Conservation (phyloP, 352 stramenopile genomes). For the Globisporangium radiosum region DNA sequence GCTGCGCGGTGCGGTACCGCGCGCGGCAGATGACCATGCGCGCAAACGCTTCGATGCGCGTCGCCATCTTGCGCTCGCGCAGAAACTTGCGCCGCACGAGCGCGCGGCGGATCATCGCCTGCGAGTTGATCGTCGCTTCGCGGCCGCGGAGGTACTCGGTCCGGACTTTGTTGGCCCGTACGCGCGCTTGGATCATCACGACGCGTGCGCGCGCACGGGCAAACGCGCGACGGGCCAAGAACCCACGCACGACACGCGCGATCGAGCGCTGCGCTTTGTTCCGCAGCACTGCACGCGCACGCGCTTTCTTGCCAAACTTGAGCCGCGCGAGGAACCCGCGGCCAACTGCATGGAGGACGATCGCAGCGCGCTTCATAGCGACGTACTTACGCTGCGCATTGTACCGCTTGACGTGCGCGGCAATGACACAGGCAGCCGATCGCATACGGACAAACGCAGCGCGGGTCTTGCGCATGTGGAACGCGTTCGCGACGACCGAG, state of each 20-base stretch:
- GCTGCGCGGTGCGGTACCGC: slow-evolving; percentile 48
- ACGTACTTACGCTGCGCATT: slow-evolving; percentile 47
- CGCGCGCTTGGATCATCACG: slow-evolving; percentile 84
- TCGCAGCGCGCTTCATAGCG: slow-evolving; percentile 65
- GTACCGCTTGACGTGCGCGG: slow-evolving; percentile 73
- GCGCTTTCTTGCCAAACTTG: slow-evolving; percentile 86
- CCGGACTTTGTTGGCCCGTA: slow-evolving; percentile 81
- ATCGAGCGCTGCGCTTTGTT: slow-evolving; percentile 81
- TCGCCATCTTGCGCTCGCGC: slow-evolving; percentile 84
- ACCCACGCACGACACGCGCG: slow-evolving; percentile 61
- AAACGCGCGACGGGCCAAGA: slow-evolving; percentile 54
- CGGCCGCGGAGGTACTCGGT: slow-evolving; percentile 83
- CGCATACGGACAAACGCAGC: slow-evolving; percentile 61
- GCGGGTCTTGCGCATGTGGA: slow-evolving; percentile 62
- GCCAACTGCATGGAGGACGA: slow-evolving; percentile 69
- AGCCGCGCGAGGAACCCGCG: slow-evolving; percentile 74
- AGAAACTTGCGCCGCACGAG: slow-evolving; percentile 75
- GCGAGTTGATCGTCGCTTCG: slow-evolving; percentile 82
- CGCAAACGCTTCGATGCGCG: slow-evolving; percentile 74
- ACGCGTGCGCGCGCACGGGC: slow-evolving; percentile 47
- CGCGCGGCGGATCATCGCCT: slow-evolving; percentile 82
- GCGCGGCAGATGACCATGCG: slow-evolving; percentile 77
- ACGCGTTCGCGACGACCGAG: slow-evolving; percentile 59
- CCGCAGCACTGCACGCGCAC: slow-evolving; percentile 55
- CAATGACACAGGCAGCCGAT: slow-evolving; percentile 55